Evolutionary conservation across 1,284 basidiomycete species (phyloP), one percentile per base, ranked within the genome.

Genomic region (Pholiota adiposa): DNA sequence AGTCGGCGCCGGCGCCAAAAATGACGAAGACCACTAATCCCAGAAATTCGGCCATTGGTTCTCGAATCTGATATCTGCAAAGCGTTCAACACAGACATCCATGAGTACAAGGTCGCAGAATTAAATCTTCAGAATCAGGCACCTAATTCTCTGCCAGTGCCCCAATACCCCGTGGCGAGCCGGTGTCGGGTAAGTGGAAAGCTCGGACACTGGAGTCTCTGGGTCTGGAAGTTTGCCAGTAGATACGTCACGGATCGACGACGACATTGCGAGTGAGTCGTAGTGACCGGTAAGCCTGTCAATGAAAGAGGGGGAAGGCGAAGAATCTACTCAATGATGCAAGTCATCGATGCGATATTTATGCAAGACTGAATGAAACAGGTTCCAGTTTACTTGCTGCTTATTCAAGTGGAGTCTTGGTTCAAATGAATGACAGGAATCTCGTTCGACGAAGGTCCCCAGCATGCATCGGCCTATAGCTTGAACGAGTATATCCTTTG

Each of bases 31-130:
- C 75, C 75, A 83, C 83, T 16, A 82, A 80, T 29, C 85, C 87
- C 46, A 89, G 70, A 65, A 88, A 87, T 70, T 89, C 87, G 9
- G 85, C 87, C 60, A 82, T 79, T 11, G 84, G 82, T 64, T 86
- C 84, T 54, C 84, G 79, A 34, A 88, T 58, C 41, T 51, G 40
- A 31, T 64, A 61, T 34, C 73, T 73, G 43, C 2, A 23, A 14
- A 8, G 40, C 27, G 9, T 52, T 33, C 18, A 25, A 19, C 23
- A 16, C 27, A 6, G 18, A 14, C 29, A 46, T 25, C 18, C 51
- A 1, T 36, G n/a, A n/a, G n/a, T n/a, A n/a, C n/a, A n/a, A n/a
- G n/a, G n/a, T n/a, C n/a, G n/a, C n/a, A n/a, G n/a, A n/a, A 18
- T 14, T 27, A 16, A 46, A 46, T 14, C 6, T 4, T 12, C 11